Conservation (phyloP, 2,329 filamentous ascomycete genomes). For the Amauroascus niger region DNA sequence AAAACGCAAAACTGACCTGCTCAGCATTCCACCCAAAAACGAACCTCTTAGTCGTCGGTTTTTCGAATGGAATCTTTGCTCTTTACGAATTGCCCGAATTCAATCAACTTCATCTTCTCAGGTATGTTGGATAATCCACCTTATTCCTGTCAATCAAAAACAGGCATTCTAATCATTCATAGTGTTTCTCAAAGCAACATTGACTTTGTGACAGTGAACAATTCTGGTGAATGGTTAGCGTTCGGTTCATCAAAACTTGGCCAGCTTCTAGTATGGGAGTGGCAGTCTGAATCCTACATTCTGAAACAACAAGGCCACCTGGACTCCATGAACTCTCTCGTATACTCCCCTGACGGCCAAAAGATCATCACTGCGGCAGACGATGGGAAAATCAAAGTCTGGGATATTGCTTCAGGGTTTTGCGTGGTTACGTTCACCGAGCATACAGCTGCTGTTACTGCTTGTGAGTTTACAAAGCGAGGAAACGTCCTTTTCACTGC, state of each 20-base stretch:
- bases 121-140: constrained; percentile 26
- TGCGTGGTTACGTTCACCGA: constrained; percentile 98
- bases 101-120: constrained; percentile 79
- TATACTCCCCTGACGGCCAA: constrained; percentile 88
- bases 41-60: constrained; percentile 90
- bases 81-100: constrained; percentile 95
- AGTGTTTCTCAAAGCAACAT: constrained; percentile 97
- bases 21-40: constrained; percentile 80
- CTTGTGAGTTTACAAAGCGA: constrained; percentile 88
- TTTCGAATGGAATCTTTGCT: constrained; percentile 87
- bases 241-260: constrained; percentile 93
- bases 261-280: constrained; percentile 97
- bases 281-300: constrained; percentile 98
- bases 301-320: constrained; percentile 97
- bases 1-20: constrained; percentile 74
- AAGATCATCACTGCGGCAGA: constrained; percentile 88
- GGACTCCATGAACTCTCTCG: constrained; percentile 85
- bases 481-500: constrained; percentile 94
- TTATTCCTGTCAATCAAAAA: not conserved
- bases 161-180: constrained; percentile 16
- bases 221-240: constrained; percentile 90
- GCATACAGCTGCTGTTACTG: constrained; percentile 83
- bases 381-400: constrained; percentile 97
- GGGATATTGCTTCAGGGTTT: constrained; percentile 93
- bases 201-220: constrained; percentile 88